Evolutionary conservation across 139 green algal genomes (phyloP), one percentile per base, ranked within the genome.

Genomic region (Chlamydomonas incerta): DNA sequence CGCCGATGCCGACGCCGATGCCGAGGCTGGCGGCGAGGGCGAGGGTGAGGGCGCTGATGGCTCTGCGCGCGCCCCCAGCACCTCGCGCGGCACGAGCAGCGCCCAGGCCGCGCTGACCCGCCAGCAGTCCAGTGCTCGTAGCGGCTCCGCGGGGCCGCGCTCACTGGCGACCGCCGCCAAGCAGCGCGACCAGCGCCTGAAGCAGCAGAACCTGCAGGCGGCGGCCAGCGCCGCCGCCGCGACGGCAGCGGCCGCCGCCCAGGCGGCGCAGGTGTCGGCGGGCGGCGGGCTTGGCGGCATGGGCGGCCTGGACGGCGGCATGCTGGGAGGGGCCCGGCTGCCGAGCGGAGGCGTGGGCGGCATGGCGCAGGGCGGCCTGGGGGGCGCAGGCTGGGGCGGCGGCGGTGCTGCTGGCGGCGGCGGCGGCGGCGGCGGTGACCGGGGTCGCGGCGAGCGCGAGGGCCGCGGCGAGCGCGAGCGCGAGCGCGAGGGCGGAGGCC

Each of bases 121-220:
- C 41, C 41, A 50, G 41, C 41, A 5, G 41, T 50, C 57, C 21
- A 63, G 57, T 9, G 57, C 21, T 63, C 57, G 57, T 8, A 50
- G 41, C 41, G 41, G 41, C 41, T 50, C 41, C 6, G 41, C 8
- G 41, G 41, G 41, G 41, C 41, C 41, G 41, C 41, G 55, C 20
- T 46, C 74, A 1, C 62, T 73, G 60, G 75, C 75, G 15, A 18
- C 41, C 8, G 46, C 57, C 15, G 77, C 77, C 24, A 72, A 41
- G 62, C 63, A 83, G 41, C 77, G 77, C 5, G 77, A 83, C 28
- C 41, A 67, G 6, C 50, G 65, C 46, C 46, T 74, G 41, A 65
- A 74, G 62, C 77, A 46, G 26, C 63, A 83, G 41, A 65, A 83
- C 37, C 41, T 74, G 63, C 28, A 31, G 21, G 66, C 67, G 3